Evolutionary conservation across 805 yeast genomes (phyloP), one percentile per base, ranked within the genome.

Genomic region (Yarrowia sp.): DNA sequence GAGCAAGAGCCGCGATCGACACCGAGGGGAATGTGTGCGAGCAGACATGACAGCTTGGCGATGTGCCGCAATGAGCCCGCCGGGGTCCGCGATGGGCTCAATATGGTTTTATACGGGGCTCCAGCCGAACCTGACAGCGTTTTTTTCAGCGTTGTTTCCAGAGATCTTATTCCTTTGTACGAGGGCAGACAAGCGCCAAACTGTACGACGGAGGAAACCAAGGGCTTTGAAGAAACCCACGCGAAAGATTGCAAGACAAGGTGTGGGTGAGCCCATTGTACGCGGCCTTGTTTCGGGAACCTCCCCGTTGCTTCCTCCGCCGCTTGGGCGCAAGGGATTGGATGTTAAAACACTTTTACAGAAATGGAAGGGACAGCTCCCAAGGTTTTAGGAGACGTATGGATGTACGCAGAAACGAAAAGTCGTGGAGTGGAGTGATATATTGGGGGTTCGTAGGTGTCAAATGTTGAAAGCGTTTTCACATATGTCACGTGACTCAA

Each of bases 1-100:
- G 32, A 19, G 45, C 59, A 53, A 53, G 45, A n/a, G 59, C 59
- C 59, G 59, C 59, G 59, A 53, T 53, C 59, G 59, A 53, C 59
- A 40, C 40, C 14, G 42, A 35, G 45, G 36, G 35, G 45, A 52
- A 52, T 52, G 58, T 38, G 58, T 49, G 9, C 40, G 9, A n/a
- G 55, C 58, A 36, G 58, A 52, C 12, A 12, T 36, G 58, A 8
- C 58, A 12, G 58, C 58, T 52, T 52, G 58, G 58, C 58, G 53
- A 49, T 49, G 53, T 16, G 22, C 40, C 55, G 55, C 22, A 49
- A 32, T 15, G 19, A 12, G 3, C 32, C 32, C 49, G 19, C 32
- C 8, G 26, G 40, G 12, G 40, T 26, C 46, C 46, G 53, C 36
- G 53, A 48, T 48, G 53, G 19, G 14, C 32, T 12, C n/a, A 12